Percentiles rank a stretch among this genome's conserved stretches.
These are phyloP conservation scores for Radiomyces spectabilis DNA, from an alignment of 192 early-diverging fungal species.

Conservation along the genomic window DNA sequence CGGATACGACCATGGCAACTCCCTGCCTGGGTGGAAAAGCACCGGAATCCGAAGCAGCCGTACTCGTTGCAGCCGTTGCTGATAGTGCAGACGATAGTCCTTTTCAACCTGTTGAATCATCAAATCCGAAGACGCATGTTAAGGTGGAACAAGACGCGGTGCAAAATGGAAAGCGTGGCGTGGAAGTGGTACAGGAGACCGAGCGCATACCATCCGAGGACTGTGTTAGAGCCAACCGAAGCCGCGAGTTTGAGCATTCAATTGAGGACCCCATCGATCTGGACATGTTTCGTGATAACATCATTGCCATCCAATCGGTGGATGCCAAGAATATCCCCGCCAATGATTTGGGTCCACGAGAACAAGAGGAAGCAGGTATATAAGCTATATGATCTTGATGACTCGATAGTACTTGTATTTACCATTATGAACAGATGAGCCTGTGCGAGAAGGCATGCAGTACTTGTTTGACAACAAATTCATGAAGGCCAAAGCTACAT, in stretches of 20 bases:
- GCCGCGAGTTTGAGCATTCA: conserved; percentile 8
- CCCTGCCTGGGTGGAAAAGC: too few relatives aligned
- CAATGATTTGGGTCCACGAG: conserved; percentile 19
- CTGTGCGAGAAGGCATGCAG: conserved; percentile 19
- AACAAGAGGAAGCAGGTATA: conserved; percentile 28
- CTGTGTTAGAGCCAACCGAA: neutral
- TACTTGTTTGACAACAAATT: conserved; percentile 48
- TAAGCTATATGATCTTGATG: neutral
- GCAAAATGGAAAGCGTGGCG: too few relatives aligned
- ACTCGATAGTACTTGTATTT: neutral
- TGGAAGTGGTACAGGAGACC: too few relatives aligned
- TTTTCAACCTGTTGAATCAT: too few relatives aligned
- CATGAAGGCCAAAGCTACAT: conserved; percentile 39
- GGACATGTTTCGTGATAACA: conserved; percentile 12
- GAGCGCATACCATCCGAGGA: neutral
- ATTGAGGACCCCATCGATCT: conserved; percentile 19
- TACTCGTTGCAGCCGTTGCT: too few relatives aligned
- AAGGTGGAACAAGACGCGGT: too few relatives aligned
- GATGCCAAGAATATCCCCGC: conserved; percentile 17
- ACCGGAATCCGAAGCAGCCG: too few relatives aligned
- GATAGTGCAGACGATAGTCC: too few relatives aligned
- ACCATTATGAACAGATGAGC: conserved; percentile 12
- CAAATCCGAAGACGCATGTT: too few relatives aligned
- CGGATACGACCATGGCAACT: too few relatives aligned
- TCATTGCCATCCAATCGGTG: conserved; percentile 4